Evolutionary conservation across 352 stramenopile genomes (phyloP).

Genomic region (Globisporangium nagaii): DNA sequence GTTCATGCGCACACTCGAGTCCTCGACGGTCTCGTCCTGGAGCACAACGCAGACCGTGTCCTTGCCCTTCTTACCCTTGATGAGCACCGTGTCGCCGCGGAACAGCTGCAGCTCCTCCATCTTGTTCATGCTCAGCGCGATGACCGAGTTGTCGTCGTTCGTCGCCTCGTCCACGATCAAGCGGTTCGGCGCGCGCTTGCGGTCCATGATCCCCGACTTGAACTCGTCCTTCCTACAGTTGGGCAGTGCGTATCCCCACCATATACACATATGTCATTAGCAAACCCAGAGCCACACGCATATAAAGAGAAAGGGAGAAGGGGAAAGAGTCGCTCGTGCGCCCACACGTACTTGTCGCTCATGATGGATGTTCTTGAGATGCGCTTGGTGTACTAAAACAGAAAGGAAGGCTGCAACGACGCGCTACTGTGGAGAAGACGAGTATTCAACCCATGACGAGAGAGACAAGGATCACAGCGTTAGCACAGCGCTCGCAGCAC

Average conservation of each 20-base stretch:
- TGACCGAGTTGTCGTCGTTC: slow-evolving; percentile 99
- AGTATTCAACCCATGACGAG: neutral
- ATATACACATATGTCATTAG: neutral
- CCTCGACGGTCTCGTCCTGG: slow-evolving; percentile 96
- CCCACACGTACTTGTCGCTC: slow-evolving; percentile 10
- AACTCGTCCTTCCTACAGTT: slow-evolving; percentile 76
- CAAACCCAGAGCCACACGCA: neutral
- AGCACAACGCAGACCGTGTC: slow-evolving; percentile 99
- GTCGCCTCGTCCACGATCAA: slow-evolving; percentile 97
- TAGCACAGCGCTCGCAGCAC: neutral
- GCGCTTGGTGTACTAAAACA: neutral
- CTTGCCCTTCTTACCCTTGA: slow-evolving; percentile 99
- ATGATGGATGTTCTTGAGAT: neutral
- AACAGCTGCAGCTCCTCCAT: slow-evolving; percentile 99
- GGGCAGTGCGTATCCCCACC: slow-evolving; percentile 13
- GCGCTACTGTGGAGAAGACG: neutral
- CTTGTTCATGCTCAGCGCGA: slow-evolving; percentile 88
- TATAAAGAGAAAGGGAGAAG: neutral
- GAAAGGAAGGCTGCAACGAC: neutral
- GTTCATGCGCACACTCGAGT: slow-evolving; percentile 98
- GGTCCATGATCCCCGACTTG: slow-evolving; percentile 83
- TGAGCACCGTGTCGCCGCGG: slow-evolving; percentile 97
- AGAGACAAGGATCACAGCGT: neutral
- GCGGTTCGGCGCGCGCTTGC: slow-evolving; percentile 97
- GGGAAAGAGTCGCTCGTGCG: neutral